Conservation (phyloP, 306 rosid species). For the Psophocarpus tetragonolobus region DNA sequence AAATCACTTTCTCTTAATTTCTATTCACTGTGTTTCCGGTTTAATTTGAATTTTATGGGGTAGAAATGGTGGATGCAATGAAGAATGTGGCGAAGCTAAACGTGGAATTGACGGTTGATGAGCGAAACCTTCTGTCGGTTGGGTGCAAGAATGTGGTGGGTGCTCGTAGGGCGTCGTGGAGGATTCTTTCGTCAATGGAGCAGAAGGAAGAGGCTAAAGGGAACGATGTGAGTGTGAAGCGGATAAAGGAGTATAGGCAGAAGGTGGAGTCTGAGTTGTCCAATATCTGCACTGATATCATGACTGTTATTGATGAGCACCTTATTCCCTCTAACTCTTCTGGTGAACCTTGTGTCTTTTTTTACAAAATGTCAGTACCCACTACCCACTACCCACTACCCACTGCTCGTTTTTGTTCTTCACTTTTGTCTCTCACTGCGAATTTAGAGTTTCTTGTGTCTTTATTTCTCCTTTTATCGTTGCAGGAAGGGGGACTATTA, state of each 20-base stretch:
- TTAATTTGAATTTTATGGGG: background rate
- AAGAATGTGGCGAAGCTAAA: conserved; percentile 60
- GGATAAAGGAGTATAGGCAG: conserved; percentile 53
- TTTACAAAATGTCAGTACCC: conserved; percentile 51
- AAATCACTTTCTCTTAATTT: background rate
- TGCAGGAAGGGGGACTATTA: conserved; percentile 69
- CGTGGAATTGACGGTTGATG: conserved; percentile 61
- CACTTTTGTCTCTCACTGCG: background rate
- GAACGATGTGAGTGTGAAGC: conserved; percentile 49
- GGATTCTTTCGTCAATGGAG: conserved; percentile 61
- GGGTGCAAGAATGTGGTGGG: conserved; percentile 64
- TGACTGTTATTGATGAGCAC: conserved; percentile 57
- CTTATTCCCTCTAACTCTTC: conserved; percentile 48
- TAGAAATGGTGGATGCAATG: conserved; percentile 74
- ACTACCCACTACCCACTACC: too few species aligned
- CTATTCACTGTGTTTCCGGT: background rate
- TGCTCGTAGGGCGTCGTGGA: conserved; percentile 70
- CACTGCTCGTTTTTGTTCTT: background rate
- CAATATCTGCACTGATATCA: conserved; percentile 53
- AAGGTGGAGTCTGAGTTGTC: conserved; percentile 60
- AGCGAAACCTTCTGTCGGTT: conserved; percentile 60
- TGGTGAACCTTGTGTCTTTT: conserved; percentile 55
- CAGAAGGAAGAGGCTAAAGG: conserved; percentile 61
- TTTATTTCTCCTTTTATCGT: background rate
- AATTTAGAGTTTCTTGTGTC: background rate